These are phyloP conservation scores for Chenopodium quinoa DNA, from an alignment of 148 eudicot species.

Conservation along the genomic window DNA sequence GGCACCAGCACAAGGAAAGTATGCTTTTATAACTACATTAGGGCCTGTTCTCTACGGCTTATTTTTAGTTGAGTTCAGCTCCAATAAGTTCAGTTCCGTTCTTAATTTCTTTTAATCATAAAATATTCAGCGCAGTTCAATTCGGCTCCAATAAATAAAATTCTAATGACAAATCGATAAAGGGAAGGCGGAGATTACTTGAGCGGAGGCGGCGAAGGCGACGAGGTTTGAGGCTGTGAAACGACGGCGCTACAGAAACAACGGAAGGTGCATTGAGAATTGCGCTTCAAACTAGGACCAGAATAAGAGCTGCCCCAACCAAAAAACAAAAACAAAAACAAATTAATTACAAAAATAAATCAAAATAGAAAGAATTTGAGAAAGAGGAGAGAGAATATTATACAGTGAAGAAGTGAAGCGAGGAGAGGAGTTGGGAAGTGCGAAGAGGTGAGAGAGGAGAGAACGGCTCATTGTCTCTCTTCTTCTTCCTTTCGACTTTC, in stretches of 20 bases:
- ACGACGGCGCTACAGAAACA: conserved; percentile 40
- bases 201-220: conserved; percentile 12
- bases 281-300: conserved; percentile 22
- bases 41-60: too few species aligned
- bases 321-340: neutral
- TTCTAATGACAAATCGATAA: too few species aligned
- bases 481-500: too few species aligned
- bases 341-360: neutral
- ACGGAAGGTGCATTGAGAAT: conserved; percentile 32
- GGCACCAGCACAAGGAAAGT: too few species aligned
- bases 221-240: conserved; percentile 24
- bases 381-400: conserved; percentile 7
- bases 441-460: conserved; percentile 54
- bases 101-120: too few species aligned
- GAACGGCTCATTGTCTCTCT: conserved; percentile 50
- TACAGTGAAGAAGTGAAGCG: conserved; percentile 41
- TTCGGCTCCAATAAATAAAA: too few species aligned
- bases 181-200: conserved; percentile 16
- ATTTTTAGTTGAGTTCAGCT: too few species aligned
- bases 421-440: conserved; percentile 45
- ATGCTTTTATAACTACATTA: too few species aligned
- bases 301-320: conserved; percentile 32
- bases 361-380: neutral
- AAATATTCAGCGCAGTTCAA: too few species aligned
- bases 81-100: too few species aligned